Evolutionary conservation across 2,329 filamentous ascomycete genomes (phyloP).

Genomic region (Stemphylium beticola): DNA sequence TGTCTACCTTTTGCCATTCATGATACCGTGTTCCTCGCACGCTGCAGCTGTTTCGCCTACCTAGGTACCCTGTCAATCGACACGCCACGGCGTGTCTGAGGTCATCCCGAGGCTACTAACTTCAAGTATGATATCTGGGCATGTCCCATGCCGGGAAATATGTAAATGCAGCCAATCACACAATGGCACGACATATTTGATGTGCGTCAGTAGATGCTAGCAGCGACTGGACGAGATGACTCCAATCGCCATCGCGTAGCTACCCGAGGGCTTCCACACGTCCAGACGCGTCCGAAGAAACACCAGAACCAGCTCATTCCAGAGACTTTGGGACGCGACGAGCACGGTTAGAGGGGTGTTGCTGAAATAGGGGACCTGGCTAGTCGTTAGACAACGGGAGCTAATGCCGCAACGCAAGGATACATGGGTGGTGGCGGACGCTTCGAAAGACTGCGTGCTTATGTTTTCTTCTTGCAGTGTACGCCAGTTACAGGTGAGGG

Average conservation of each 20-base stretch:
- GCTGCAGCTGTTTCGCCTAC: not conserved
- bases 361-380: constrained; percentile 18
- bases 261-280: not conserved
- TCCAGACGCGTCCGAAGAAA: not conserved
- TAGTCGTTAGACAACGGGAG: constrained; percentile 22
- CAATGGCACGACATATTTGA: constrained; percentile 7
- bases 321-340: not conserved
- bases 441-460: not conserved
- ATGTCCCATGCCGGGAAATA: not conserved
- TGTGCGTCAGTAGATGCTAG: constrained; percentile 4
- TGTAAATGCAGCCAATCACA: constrained; percentile 12
- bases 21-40: not conserved
- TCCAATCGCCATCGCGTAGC: not conserved
- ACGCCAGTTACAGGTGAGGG: not conserved
- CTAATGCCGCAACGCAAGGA: constrained; percentile 14
- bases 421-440: not conserved
- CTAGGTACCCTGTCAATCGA: not conserved
- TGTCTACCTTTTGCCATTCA: not conserved
- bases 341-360: constrained; percentile 1
- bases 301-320: too few species aligned
- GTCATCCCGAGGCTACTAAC: constrained; percentile 7
- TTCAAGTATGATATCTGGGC: not conserved
- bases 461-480: not conserved
- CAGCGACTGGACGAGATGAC: constrained; percentile 3
- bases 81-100: constrained; percentile 15